phyloP scores from a whole-genome alignment of 2,329 filamentous ascomycete species.

The Graphilbum fragrans region DNA sequence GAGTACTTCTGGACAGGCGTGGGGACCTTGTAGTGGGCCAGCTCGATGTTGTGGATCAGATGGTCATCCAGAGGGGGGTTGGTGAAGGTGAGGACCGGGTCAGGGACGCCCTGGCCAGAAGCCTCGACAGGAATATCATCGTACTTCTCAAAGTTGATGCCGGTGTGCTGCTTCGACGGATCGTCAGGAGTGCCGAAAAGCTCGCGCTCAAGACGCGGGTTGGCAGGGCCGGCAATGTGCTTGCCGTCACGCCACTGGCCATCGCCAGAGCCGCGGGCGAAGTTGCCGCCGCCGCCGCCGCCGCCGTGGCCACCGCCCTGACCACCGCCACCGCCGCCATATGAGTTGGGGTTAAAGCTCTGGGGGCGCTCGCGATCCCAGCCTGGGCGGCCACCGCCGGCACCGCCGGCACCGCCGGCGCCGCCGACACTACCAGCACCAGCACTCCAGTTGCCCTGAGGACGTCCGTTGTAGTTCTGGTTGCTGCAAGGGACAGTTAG shows the following conservation, averaged over 20 bases:
- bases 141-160: conserved; percentile 99
- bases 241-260: conserved; percentile 96
- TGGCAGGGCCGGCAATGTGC: conserved; percentile 81
- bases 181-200: conserved; percentile 88
- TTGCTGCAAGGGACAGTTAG: conserved; percentile 21
- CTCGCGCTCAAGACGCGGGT: conserved; percentile 85
- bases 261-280: conserved; percentile 76
- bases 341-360: conserved; percentile 50
- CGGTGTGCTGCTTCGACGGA: conserved; percentile 87
- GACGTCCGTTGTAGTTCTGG: conserved; percentile 31
- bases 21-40: conserved; percentile 88
- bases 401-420: conserved; percentile 7
- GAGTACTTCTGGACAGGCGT: conserved; percentile 99
- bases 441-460: conserved; percentile 13
- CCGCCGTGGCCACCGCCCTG: conserved; percentile 26
- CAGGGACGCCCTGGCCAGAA: conserved; percentile 84
- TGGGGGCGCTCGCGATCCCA: conserved; percentile 17
- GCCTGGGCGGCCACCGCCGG: conserved; percentile 3
- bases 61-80: conserved; percentile 95
- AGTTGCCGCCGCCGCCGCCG: conserved; percentile 37
- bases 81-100: conserved; percentile 80
- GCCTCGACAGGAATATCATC: conserved; percentile 98
- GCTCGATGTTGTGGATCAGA: conserved; percentile 80
- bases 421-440: conserved; percentile 1
- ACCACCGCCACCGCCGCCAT: conserved; percentile 25